Conservation (phyloP, 345 rosid genomes). For the Erysimum cheiranthoides region DNA sequence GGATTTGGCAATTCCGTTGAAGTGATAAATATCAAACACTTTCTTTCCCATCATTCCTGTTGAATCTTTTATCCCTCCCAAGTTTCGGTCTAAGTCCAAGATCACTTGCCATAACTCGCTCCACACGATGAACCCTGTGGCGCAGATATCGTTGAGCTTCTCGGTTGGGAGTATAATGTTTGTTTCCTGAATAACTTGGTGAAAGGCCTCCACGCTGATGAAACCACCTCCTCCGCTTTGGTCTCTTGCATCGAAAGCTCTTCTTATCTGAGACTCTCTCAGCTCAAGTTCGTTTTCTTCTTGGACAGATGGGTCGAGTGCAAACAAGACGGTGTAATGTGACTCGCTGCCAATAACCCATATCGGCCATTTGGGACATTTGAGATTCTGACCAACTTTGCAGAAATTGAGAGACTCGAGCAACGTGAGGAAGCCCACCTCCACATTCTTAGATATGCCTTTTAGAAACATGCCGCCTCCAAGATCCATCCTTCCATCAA, state of each 20-base stretch:
- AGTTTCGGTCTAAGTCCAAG: constrained; percentile 72
- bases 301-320: constrained; percentile 84
- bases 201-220: constrained; percentile 92
- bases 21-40: constrained; percentile 93
- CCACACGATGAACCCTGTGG: constrained; percentile 92
- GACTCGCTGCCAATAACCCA: constrained; percentile 99
- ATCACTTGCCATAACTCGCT: constrained; percentile 97
- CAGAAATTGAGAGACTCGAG: constrained; percentile 95
- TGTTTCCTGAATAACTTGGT: constrained; percentile 75
- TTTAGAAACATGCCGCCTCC: constrained; percentile 95
- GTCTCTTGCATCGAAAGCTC: constrained; percentile 92
- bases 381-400: constrained; percentile 92
- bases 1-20: constrained; percentile 97
- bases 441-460: constrained; percentile 80
- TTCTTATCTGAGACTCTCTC: constrained; percentile 87
- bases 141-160: constrained; percentile 70
- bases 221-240: constrained; percentile 99
- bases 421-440: constrained; percentile 96
- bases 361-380: constrained; percentile 97
- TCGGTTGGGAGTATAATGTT: constrained; percentile 68
- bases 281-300: constrained; percentile 94
- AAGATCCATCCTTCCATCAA: constrained; percentile 96
- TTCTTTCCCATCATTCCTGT: constrained; percentile 95
- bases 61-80: constrained; percentile 92
- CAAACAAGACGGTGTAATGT: constrained; percentile 94